Percentiles rank a stretch among this genome's conserved stretches.
These are phyloP conservation scores for Amanita phalloides DNA, from an alignment of 768 basidiomycete species.

Conservation along the genomic window DNA sequence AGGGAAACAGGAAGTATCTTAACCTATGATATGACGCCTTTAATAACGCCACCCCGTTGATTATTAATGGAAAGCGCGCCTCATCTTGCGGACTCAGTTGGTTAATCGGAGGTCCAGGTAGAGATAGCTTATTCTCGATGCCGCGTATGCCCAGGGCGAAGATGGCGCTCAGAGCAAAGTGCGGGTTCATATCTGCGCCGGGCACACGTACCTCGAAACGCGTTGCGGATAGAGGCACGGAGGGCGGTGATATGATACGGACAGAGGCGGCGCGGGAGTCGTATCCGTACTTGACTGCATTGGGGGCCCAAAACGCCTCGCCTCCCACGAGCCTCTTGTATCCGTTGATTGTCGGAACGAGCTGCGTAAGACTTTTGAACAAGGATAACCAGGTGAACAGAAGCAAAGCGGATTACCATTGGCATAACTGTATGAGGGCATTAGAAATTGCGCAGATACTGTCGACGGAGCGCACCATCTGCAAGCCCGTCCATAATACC, in stretches of 20 bases:
- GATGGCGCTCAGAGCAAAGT: slow-evolving; percentile 81
- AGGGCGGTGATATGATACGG: slow-evolving; percentile 87
- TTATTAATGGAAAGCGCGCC: slow-evolving; percentile 8
- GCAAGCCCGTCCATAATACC: slow-evolving; percentile 84
- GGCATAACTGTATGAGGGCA: slow-evolving; percentile 52
- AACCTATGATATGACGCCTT: slow-evolving; percentile 29
- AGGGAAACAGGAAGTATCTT: slow-evolving; percentile 72
- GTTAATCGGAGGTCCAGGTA: slow-evolving; percentile 65
- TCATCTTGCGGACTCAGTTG: slow-evolving; percentile 34
- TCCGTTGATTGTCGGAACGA: slow-evolving; percentile 89
- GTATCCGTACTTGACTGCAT: slow-evolving; percentile 89
- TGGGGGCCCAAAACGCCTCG: slow-evolving; percentile 91
- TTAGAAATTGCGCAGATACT: neutral
- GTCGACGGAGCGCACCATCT: slow-evolving; percentile 48
- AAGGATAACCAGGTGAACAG: neutral
- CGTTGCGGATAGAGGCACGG: slow-evolving; percentile 71
- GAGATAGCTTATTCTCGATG: slow-evolving; percentile 60
- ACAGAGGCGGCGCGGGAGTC: slow-evolving; percentile 91
- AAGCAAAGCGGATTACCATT: slow-evolving; percentile 34
- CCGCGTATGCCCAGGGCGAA: slow-evolving; percentile 84
- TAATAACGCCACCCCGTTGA: neutral
- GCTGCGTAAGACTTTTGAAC: slow-evolving; percentile 22
- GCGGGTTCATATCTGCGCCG: slow-evolving; percentile 95
- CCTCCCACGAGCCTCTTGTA: slow-evolving; percentile 96
- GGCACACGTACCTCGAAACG: slow-evolving; percentile 91